Percentiles rank a stretch among this genome's conserved stretches.
Conservation (phyloP, 768 basidiomycete genomes). For the Daedalea quercina region DNA sequence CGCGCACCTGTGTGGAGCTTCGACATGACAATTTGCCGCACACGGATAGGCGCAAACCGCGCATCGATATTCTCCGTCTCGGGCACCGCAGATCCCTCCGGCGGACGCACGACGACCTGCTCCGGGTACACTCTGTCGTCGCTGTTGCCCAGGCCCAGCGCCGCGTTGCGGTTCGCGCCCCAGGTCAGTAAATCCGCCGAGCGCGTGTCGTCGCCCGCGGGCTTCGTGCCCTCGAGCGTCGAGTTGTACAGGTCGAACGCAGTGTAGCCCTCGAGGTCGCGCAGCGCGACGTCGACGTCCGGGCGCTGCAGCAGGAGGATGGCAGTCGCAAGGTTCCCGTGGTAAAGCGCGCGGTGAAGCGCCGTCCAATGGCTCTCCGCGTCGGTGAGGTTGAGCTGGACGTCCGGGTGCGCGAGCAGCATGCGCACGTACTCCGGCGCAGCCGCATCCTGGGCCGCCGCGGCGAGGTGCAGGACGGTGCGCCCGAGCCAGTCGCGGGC, state of each 20-base stretch:
- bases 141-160: slow-evolving; percentile 78
- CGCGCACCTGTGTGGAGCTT: slow-evolving; percentile 76
- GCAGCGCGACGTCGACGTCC: slow-evolving; percentile 66
- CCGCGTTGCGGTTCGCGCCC: slow-evolving; percentile 82
- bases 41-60: slow-evolving; percentile 57
- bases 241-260: slow-evolving; percentile 92
- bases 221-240: slow-evolving; percentile 71
- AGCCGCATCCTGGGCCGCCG: slow-evolving; percentile 49
- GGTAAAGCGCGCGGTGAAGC: slow-evolving; percentile 80
- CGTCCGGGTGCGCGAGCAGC: slow-evolving; percentile 64
- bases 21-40: slow-evolving; percentile 72
- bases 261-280: slow-evolving; percentile 86
- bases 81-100: slow-evolving; percentile 3
- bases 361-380: slow-evolving; percentile 87
- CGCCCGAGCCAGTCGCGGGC: slow-evolving; percentile 64
- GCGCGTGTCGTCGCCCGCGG: slow-evolving; percentile 27
- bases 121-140: slow-evolving; percentile 79
- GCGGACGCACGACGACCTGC: slow-evolving; percentile 11
- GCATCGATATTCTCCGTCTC: slow-evolving; percentile 26
- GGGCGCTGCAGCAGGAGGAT: slow-evolving; percentile 66
- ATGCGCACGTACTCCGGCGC: slow-evolving; percentile 72
- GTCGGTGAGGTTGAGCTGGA: slow-evolving; percentile 79
- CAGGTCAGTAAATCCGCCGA: slow-evolving; percentile 69
- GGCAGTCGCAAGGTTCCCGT: slow-evolving; percentile 68
- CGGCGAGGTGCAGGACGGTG: slow-evolving; percentile 80